These are phyloP conservation scores for Rubroboletus satanas DNA, from an alignment of 768 basidiomycete genomes.

Conservation along the genomic window DNA sequence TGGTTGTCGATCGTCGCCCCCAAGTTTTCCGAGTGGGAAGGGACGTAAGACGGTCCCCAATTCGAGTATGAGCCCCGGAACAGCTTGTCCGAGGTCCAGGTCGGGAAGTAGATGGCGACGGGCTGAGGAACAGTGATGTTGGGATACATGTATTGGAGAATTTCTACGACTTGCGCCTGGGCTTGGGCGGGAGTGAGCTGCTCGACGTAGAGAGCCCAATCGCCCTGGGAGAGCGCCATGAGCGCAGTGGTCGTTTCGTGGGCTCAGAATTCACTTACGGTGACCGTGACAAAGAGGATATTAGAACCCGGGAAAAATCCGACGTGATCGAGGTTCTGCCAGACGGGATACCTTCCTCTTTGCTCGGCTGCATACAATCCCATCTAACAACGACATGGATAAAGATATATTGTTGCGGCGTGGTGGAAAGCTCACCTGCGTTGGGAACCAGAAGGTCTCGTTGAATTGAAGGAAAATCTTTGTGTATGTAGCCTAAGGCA, in stretches of 20 bases:
- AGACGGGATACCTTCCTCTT: slow-evolving; percentile 60
- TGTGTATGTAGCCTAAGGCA: slow-evolving; percentile 50
- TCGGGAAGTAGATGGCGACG: slow-evolving; percentile 49
- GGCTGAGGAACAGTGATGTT: slow-evolving; percentile 51
- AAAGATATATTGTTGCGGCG: neutral
- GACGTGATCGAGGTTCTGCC: slow-evolving; percentile 59
- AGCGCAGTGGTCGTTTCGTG: neutral
- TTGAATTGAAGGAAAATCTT: slow-evolving; percentile 67
- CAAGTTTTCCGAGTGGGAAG: slow-evolving; percentile 49
- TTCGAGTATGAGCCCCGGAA: slow-evolving; percentile 52
- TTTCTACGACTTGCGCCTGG: slow-evolving; percentile 48
- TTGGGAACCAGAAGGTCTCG: slow-evolving; percentile 56
- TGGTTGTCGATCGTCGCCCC: slow-evolving; percentile 47
- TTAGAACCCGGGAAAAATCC: slow-evolving; percentile 59
- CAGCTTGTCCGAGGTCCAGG: slow-evolving; percentile 52
- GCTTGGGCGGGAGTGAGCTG: slow-evolving; percentile 45
- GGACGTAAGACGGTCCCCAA: slow-evolving; percentile 60
- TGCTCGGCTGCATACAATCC: slow-evolving; percentile 54
- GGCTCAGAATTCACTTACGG: slow-evolving; percentile 9
- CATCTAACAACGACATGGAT: slow-evolving; percentile 17
- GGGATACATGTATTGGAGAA: slow-evolving; percentile 57
- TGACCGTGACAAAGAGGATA: slow-evolving; percentile 34
- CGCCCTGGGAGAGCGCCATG: slow-evolving; percentile 39
- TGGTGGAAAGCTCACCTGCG: slow-evolving; percentile 29
- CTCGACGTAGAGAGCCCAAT: slow-evolving; percentile 57